Percentiles rank a stretch among this genome's conserved stretches.
These are phyloP conservation scores for Ceratocystis lukuohia DNA, from an alignment of 2,329 filamentous ascomycete species.

Conservation along the genomic window DNA sequence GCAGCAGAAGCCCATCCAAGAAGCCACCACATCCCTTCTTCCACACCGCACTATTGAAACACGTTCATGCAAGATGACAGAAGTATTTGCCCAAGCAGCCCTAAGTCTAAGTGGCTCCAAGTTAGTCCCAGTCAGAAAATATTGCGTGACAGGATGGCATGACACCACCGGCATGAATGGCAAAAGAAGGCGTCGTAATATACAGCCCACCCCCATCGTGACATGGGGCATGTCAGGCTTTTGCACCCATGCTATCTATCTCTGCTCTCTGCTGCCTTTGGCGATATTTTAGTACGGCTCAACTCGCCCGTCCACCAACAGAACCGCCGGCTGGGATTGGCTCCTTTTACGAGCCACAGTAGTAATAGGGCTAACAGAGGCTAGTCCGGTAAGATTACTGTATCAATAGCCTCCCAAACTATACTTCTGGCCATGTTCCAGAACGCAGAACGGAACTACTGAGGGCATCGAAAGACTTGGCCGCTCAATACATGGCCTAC, in stretches of 20 bases:
- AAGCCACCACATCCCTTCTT: neutral
- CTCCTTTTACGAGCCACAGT: neutral
- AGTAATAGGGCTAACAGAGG: neutral
- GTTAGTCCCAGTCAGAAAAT: neutral
- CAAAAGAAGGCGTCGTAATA: neutral
- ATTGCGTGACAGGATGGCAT: neutral
- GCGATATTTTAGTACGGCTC: neutral
- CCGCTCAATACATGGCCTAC: too few relatives aligned
- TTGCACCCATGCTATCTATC: neutral
- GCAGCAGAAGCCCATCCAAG: neutral
- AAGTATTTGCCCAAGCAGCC: neutral
- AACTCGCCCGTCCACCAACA: neutral
- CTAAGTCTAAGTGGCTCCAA: too few relatives aligned
- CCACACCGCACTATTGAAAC: conserved; percentile 1
- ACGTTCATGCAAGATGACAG: neutral
- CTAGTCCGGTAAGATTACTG: neutral
- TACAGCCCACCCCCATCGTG: neutral
- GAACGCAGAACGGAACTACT: neutral
- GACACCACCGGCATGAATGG: neutral
- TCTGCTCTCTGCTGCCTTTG: neutral
- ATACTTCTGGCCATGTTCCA: conserved; percentile 4
- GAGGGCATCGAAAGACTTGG: neutral
- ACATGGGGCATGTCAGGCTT: neutral
- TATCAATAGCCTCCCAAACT: neutral
- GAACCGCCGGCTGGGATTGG: neutral